Conservation (phyloP, 768 basidiomycete genomes). For the Clavaria fumosa region DNA sequence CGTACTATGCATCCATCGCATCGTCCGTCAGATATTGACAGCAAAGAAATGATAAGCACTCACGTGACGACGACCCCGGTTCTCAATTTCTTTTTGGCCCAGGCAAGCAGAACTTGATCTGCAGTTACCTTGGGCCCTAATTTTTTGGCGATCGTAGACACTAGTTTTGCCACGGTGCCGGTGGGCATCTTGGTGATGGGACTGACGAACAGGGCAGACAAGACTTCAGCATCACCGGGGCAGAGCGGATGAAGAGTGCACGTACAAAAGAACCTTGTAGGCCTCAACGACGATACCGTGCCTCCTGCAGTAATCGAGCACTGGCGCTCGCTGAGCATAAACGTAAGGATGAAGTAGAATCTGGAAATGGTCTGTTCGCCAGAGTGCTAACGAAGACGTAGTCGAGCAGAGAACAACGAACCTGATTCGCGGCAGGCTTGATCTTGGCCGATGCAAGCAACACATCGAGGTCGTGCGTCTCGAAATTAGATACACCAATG, state of each 20-base stretch:
- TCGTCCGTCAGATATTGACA: background rate
- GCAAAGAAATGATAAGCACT: slow-evolving; percentile 2
- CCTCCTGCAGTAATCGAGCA: slow-evolving; percentile 40
- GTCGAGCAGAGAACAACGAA: slow-evolving; percentile 11
- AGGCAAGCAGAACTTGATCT: slow-evolving; percentile 58
- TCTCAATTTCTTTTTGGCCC: slow-evolving; percentile 58
- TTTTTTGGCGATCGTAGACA: slow-evolving; percentile 35
- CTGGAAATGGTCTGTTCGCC: slow-evolving; percentile 18
- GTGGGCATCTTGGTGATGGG: slow-evolving; percentile 45
- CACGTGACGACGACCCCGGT: slow-evolving; percentile 53
- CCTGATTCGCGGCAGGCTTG: slow-evolving; percentile 57
- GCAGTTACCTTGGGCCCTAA: slow-evolving; percentile 34
- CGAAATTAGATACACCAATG: slow-evolving; percentile 63
- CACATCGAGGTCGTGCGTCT: slow-evolving; percentile 33
- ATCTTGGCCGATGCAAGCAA: slow-evolving; percentile 45
- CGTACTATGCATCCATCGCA: slow-evolving; percentile 22
- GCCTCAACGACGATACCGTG: slow-evolving; percentile 57
- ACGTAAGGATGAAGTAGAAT: slow-evolving; percentile 64
- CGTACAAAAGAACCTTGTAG: slow-evolving; percentile 52
- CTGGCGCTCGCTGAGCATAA: slow-evolving; percentile 31
- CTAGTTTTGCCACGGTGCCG: slow-evolving; percentile 47
- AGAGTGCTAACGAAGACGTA: background rate
- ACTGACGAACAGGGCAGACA: slow-evolving; percentile 17
- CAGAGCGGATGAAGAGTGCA: no score
- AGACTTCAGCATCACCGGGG: no score